Evolutionary conservation across 2,329 filamentous ascomycete species (phyloP), one percentile per base, ranked within the genome.

Genomic region (Neonectria magnoliae): DNA sequence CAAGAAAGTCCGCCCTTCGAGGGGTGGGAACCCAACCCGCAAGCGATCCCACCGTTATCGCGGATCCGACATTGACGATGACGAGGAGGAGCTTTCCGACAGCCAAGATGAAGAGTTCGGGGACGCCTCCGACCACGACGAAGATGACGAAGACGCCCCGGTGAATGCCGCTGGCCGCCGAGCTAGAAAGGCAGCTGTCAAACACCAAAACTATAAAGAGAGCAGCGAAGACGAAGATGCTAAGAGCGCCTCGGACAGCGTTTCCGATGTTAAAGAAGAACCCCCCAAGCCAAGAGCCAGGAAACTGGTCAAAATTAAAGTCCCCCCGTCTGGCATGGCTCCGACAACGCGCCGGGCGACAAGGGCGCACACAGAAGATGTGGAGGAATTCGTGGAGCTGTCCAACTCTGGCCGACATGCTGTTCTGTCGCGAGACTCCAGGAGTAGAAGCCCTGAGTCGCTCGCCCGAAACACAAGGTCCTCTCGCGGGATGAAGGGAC

Each of bases 321-420:
- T 81, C 13, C 76, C 78, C 33, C 78, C 76, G 55, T 42, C 71
- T 27, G 67, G 71, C 41, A 63, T 66, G 4, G 69, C 68, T 25
- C 73, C 63, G 33, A 71, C 71, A 2, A 81, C 82, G 42, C 81
- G 86, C 36, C 80, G 85, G 69, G 74, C 79, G 10, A 88, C 87
- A 11, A 80, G 87, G 33, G 85, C 84, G 16, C 82, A 79, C 59
- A 87, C 86, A 4, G 86, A 84, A 48, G 86, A 88, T 51, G 80
- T 81, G 0, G 85, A 88, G 47, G 80, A 84, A 5, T 82, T 89
- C 7, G 75, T 89, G 5, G 87, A 90, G 71, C 79, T 90, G 14
- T 86, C 88, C 6, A 86, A 82, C 69, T 90, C 88, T 8, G 88
- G 88, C n/a, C 84, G 81, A 61, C 88, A 90, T 67, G 84, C 82